Evolutionary conservation across 345 rosid genomes (phyloP), one percentile per base, ranked within the genome.

Genomic region (Sisymbrium irio): DNA sequence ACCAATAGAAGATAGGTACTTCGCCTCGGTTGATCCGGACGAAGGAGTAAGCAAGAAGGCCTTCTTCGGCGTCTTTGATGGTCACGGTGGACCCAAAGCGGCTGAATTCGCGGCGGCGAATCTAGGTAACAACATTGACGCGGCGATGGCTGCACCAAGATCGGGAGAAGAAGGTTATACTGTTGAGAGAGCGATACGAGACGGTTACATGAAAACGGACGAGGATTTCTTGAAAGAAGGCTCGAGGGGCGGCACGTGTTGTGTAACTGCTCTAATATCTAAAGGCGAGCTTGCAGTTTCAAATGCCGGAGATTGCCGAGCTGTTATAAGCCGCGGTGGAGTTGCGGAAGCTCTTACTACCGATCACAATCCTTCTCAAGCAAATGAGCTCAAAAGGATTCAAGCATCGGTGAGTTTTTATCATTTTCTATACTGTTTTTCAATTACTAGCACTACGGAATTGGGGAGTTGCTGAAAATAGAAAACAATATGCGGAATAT

Each of bases 71-170:
- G 79, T 94, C 8, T 94, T 85, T 46, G 98, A 94, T 63, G 98
- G 98, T 62, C 98, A 94, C 78, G 96, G 97, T 2, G 95, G 97
- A 4, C 58, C 81, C 6, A 82, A 86, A 66, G 98, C 97, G 62
- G 96, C 96, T 30, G 92, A 89, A 30, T 94, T 81, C 47, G 95
- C 94, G 3, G 93, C 91, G 8, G 19, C 41, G 60, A 88, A 89
- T 65, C 82, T 94, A 7, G 75, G 79, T 8, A 86, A 84, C 75
- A 88, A 89, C 63, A 87, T 87, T n/a, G 39, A 77, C n/a, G 77
- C 65, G 4, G 89, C 73, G 3, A 58, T 66, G 77, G 73, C 40
- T 77, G 76, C 66, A 72, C 19, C 44, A 68, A 53, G 82, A 62
- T 76, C 83, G 8, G 40, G 25, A 73, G 75, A 46, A 77, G 85